These are phyloP conservation scores for Debaryomyces maramus DNA, from an alignment of 805 yeast genomes.

Conservation along the genomic window DNA sequence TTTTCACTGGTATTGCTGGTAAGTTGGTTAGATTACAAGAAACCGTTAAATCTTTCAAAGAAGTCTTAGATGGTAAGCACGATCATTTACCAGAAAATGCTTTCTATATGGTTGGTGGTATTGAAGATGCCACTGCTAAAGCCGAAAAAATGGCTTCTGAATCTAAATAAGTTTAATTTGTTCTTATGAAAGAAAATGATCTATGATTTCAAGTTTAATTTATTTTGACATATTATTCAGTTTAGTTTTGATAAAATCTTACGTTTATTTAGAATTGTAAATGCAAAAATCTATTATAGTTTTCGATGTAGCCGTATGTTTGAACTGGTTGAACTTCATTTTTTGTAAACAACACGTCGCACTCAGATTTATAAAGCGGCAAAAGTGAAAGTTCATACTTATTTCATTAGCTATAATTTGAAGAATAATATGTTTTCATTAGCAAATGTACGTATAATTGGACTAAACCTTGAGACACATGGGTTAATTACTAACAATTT, in stretches of 20 bases:
- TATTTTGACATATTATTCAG: constrained; percentile 11
- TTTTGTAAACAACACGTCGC: constrained; percentile 2
- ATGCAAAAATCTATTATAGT: constrained; percentile 1
- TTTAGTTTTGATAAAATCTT: constrained; percentile 11
- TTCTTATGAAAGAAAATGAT: constrained; percentile 7
- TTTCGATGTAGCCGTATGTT: not conserved
- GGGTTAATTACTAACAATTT: constrained; percentile 19
- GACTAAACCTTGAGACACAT: not conserved
- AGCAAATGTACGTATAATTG: constrained; percentile 22
- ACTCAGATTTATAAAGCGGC: constrained; percentile 5
- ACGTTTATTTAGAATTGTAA: constrained; percentile 11
- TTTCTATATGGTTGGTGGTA: constrained; percentile 99
- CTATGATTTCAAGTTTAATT: constrained; percentile 11
- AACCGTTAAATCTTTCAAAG: constrained; percentile 92
- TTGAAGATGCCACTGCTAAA: constrained; percentile 97
- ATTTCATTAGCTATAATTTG: not conserved
- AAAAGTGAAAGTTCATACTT: not conserved
- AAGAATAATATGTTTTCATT: constrained; percentile 22
- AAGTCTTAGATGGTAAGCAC: constrained; percentile 96
- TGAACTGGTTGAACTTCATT: not conserved
- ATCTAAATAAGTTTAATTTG: constrained; percentile 53
- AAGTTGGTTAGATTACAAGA: constrained; percentile 95
- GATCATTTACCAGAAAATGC: constrained; percentile 99
- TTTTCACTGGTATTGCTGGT: constrained; percentile 99
- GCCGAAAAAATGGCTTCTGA: constrained; percentile 98